phyloP scores from a whole-genome alignment of 164 flowering plant species.

The Tetrastigma voinierianum region DNA sequence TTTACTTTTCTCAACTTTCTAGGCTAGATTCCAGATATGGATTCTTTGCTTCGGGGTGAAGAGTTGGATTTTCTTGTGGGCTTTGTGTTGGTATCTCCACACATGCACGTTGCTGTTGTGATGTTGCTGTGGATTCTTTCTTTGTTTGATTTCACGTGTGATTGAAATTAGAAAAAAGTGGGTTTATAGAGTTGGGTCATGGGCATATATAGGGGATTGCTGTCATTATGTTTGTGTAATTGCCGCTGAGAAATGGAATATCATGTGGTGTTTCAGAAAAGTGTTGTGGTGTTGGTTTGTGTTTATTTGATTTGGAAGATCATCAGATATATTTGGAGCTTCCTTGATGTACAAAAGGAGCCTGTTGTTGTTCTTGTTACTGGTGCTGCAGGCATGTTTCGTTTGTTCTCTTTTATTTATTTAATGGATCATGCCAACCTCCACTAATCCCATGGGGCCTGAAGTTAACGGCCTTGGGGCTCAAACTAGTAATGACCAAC shows the following conservation, averaged over 20 bases:
- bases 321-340: conserved; percentile 45
- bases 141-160: neutral
- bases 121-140: conserved; percentile 9
- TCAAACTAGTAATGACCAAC: too few species aligned
- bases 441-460: too few species aligned
- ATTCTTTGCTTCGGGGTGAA: conserved; percentile 33
- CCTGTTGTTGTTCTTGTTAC: conserved; percentile 70
- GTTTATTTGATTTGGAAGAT: conserved; percentile 44
- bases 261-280: conserved; percentile 31
- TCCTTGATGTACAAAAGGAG: conserved; percentile 42
- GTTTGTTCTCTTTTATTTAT: neutral
- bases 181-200: neutral
- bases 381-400: conserved; percentile 83
- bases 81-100: conserved; percentile 29
- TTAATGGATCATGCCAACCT: neutral
- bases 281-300: conserved; percentile 35
- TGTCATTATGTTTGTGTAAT: neutral
- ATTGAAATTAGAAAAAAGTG: too few species aligned
- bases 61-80: conserved; percentile 18
- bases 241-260: conserved; percentile 26
- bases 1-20: too few species aligned
- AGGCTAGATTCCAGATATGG: neutral
- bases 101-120: conserved; percentile 7
- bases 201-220: neutral
- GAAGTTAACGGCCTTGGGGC: too few species aligned